Percentiles rank a stretch among this genome's conserved stretches.
These are phyloP conservation scores for Tagetes patula DNA, from an alignment of 129 eudicot species.

Conservation along the genomic window DNA sequence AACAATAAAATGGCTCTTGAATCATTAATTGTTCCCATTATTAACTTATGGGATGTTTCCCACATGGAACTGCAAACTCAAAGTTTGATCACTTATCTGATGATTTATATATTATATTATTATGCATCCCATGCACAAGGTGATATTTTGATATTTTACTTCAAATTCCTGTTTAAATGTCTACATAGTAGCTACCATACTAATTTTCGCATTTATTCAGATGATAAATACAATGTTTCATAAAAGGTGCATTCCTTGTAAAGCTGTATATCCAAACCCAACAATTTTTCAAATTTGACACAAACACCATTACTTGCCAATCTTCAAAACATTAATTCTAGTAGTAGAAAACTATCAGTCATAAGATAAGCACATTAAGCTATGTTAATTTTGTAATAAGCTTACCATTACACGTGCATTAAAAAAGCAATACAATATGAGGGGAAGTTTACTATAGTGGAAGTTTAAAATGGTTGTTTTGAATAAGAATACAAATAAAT, in stretches of 20 bases:
- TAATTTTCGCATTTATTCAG: too few species aligned
- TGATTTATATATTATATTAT: neutral
- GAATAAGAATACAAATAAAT: too few species aligned
- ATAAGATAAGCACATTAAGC: too few species aligned
- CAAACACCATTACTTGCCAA: neutral
- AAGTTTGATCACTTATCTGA: neutral
- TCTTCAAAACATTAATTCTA: neutral
- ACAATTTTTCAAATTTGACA: too few species aligned
- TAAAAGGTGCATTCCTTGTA: neutral
- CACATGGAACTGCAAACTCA: neutral
- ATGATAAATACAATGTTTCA: neutral
- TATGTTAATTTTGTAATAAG: too few species aligned
- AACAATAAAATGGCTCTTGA: neutral
- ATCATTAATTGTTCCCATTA: neutral
- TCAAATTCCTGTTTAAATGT: neutral
- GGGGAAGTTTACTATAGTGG: too few species aligned
- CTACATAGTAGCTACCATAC: too few species aligned
- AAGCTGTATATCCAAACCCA: too few species aligned
- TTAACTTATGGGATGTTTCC: neutral
- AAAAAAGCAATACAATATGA: too few species aligned
- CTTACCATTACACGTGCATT: too few species aligned
- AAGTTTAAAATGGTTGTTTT: too few species aligned
- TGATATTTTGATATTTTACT: neutral
- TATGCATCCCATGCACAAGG: neutral
- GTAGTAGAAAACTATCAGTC: too few species aligned